Conservation (phyloP, 2,329 filamentous ascomycete genomes). For the Ophiostoma ips region DNA sequence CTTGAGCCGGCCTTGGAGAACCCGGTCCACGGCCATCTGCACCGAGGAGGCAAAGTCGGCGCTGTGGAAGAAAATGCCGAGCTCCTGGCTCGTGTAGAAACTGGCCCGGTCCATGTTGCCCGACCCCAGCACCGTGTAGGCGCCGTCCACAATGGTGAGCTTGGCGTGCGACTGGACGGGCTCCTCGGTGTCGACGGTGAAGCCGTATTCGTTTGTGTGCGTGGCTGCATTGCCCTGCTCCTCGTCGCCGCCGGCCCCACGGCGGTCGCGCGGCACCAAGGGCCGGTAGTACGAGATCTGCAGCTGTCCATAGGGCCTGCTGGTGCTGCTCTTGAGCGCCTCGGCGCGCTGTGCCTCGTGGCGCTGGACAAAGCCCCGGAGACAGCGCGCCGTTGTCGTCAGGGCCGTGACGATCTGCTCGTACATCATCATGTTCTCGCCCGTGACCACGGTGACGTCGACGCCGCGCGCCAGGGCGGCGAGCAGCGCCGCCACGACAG, state of each 20-base stretch:
- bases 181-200: slow-evolving; percentile 29
- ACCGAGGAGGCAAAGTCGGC: slow-evolving; percentile 20
- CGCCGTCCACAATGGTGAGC: slow-evolving; percentile 56
- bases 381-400: slow-evolving; percentile 54
- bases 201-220: slow-evolving; percentile 4
- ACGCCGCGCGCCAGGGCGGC: slow-evolving; percentile 51
- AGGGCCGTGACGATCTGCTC: slow-evolving; percentile 73
- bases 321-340: not conserved
- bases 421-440: slow-evolving; percentile 55
- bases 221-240: slow-evolving; percentile 6
- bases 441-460: slow-evolving; percentile 53
- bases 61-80: slow-evolving; percentile 48
- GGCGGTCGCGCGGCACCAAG: not conserved
- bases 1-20: slow-evolving; percentile 20
- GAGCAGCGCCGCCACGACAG: slow-evolving; percentile 50
- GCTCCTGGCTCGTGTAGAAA: slow-evolving; percentile 77
- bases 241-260: slow-evolving; percentile 1
- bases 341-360: slow-evolving; percentile 26
- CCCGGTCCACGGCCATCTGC: slow-evolving; percentile 19
- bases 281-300: slow-evolving; percentile 44
- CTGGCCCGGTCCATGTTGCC: slow-evolving; percentile 77
- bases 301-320: slow-evolving; percentile 30
- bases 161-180: slow-evolving; percentile 68
- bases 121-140: slow-evolving; percentile 57
- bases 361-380: slow-evolving; percentile 42